Evolutionary conservation across 2,329 filamentous ascomycete species (phyloP).

Genomic region (Septoria linicola): DNA sequence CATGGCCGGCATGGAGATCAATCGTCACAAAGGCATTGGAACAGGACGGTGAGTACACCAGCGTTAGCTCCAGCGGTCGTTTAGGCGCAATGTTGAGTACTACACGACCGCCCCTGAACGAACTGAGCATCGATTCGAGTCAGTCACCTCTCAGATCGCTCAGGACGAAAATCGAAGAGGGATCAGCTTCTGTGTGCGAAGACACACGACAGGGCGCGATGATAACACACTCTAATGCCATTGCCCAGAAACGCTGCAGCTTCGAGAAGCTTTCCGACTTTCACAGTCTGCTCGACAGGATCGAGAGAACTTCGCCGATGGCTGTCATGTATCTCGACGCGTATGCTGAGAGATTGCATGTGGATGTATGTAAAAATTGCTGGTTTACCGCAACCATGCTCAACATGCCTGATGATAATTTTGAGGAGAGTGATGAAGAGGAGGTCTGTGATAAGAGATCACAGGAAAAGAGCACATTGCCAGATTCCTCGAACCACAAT

Average conservation of each 20-base stretch:
- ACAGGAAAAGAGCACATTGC: too few relatives aligned
- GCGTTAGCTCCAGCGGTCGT: too few relatives aligned
- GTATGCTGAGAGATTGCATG: conserved; percentile 25
- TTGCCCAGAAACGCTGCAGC: conserved; percentile 3
- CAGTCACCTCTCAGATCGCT: conserved; percentile 9
- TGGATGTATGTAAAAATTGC: conserved; percentile 23
- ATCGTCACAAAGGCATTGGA: too few relatives aligned
- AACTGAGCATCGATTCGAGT: conserved; percentile 15
- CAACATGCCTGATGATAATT: conserved; percentile 1
- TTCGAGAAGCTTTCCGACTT: conserved; percentile 21
- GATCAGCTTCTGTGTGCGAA: not conserved
- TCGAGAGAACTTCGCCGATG: conserved; percentile 25
- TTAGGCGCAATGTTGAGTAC: too few relatives aligned
- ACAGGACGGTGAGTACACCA: too few relatives aligned
- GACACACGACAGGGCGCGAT: too few relatives aligned
- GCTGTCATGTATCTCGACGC: conserved; percentile 24
- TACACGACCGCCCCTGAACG: too few relatives aligned
- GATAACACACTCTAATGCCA: too few relatives aligned
- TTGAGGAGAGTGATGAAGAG: not conserved
- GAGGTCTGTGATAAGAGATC: too few relatives aligned
- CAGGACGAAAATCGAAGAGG: conserved; percentile 9
- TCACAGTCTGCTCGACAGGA: conserved; percentile 27
- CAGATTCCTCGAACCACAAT: too few relatives aligned
- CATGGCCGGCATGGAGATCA: conserved; percentile 23
- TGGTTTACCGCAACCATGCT: conserved; percentile 21